These are phyloP conservation scores for Kalmusia sp. DNA, from an alignment of 2,329 filamentous ascomycete genomes.

Conservation along the genomic window DNA sequence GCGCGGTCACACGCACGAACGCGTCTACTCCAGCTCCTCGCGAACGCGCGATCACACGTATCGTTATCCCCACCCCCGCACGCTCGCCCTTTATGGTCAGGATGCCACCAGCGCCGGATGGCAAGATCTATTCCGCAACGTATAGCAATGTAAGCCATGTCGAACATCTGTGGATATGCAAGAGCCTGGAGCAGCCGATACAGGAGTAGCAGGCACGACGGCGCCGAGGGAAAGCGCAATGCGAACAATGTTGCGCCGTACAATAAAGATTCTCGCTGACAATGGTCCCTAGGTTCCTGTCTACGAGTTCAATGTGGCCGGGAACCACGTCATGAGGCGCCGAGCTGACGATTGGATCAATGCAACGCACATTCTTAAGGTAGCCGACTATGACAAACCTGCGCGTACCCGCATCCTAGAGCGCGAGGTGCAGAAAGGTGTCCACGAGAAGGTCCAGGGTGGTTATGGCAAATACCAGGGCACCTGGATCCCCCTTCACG, in stretches of 20 bases:
- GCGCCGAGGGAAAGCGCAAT: neutral
- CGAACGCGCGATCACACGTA: constrained; percentile 2
- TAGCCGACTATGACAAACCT: constrained; percentile 96
- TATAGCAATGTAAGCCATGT: constrained; percentile 64
- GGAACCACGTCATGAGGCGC: constrained; percentile 95
- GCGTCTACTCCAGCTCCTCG: neutral
- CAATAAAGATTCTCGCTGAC: constrained; percentile 1
- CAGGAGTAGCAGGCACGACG: neutral
- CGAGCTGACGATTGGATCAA: constrained; percentile 97
- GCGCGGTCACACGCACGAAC: neutral
- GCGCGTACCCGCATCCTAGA: constrained; percentile 93
- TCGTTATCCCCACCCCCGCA: neutral
- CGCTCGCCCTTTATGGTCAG: constrained; percentile 14
- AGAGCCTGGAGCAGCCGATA: neutral
- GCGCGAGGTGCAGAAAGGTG: constrained; percentile 93
- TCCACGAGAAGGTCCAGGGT: constrained; percentile 97
- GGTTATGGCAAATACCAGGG: constrained; percentile 99
- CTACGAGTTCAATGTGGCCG: constrained; percentile 88
- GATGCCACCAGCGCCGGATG: constrained; percentile 48
- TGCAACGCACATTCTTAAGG: constrained; percentile 98
- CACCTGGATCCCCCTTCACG: constrained; percentile 91
- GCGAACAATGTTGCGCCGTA: too few relatives aligned
- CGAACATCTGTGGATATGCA: too few relatives aligned
- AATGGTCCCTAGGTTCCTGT: constrained; percentile 77
- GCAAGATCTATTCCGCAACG: constrained; percentile 68